Evolutionary conservation across 495 filamentous ascomycete species (phyloP).

Genomic region (Neurospora tetraspora): DNA sequence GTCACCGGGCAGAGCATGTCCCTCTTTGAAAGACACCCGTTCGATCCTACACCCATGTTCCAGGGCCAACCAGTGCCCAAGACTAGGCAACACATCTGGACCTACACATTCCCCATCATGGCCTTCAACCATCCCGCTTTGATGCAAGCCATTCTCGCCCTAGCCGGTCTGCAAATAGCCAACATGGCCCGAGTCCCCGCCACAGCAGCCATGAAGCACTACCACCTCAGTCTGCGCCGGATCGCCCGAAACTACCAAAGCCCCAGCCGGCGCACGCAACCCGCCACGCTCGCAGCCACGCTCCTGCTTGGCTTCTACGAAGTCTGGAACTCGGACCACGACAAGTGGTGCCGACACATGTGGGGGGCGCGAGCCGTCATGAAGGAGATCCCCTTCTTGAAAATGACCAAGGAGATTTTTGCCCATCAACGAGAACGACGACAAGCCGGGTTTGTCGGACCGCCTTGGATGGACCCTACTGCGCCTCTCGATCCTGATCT

Average conservation of each 20-base stretch:
- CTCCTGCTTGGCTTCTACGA: constrained; percentile 90
- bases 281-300: constrained; percentile 78
- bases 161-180: constrained; percentile 82
- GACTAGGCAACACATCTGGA: constrained; percentile 73
- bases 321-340: constrained; percentile 87
- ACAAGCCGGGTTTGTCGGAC: constrained; percentile 12
- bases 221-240: constrained; percentile 72
- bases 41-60: constrained; percentile 66
- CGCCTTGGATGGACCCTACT: constrained; percentile 12
- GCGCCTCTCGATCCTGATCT: constrained; percentile 3
- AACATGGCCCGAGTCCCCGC: constrained; percentile 62
- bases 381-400: constrained; percentile 67
- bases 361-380: constrained; percentile 75
- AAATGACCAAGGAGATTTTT: constrained; percentile 57
- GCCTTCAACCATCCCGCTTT: constrained; percentile 76
- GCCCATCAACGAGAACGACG: constrained; percentile 35
- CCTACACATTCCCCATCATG: constrained; percentile 74
- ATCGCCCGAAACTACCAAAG: constrained; percentile 65
- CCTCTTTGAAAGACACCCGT: constrained; percentile 74
- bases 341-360: constrained; percentile 91
- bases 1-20: constrained; percentile 82
- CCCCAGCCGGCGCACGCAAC: constrained; percentile 58
- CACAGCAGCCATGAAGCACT: constrained; percentile 82
- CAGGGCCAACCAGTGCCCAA: constrained; percentile 51
- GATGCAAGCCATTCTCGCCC: constrained; percentile 83